These are phyloP conservation scores for Saccharomycopsis capsularis DNA, from an alignment of 805 yeast species.

Conservation along the genomic window DNA sequence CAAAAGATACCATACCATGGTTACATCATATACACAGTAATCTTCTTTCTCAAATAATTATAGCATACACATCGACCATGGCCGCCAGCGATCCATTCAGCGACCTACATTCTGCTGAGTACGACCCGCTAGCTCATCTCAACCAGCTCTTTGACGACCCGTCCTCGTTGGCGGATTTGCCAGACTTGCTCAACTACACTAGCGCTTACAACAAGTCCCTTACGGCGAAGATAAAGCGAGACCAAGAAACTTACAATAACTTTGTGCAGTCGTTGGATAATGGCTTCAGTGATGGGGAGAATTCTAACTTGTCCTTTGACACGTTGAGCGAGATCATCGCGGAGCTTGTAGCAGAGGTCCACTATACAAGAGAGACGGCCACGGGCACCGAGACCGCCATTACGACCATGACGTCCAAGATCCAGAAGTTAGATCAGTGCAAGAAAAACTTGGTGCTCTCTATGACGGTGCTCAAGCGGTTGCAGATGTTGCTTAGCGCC, in stretches of 20 bases:
- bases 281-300: slow-evolving; percentile 21
- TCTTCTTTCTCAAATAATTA: no score
- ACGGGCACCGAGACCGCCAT: slow-evolving; percentile 53
- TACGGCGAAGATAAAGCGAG: slow-evolving; percentile 38
- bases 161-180: slow-evolving; percentile 43
- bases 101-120: slow-evolving; percentile 30
- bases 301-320: slow-evolving; percentile 15
- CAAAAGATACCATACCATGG: no score
- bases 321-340: not conserved
- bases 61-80: no score
- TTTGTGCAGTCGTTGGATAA: slow-evolving; percentile 6
- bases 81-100: not conserved
- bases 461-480: slow-evolving; percentile 78
- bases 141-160: slow-evolving; percentile 45
- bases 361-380: slow-evolving; percentile 43
- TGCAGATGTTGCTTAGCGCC: slow-evolving; percentile 79
- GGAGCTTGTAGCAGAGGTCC: slow-evolving; percentile 27
- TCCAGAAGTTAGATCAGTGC: slow-evolving; percentile 70
- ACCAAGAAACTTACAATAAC: slow-evolving; percentile 23
- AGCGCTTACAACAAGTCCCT: slow-evolving; percentile 44
- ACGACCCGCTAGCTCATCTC: slow-evolving; percentile 51
- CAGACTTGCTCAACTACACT: slow-evolving; percentile 43
- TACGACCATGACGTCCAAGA: slow-evolving; percentile 64
- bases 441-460: slow-evolving; percentile 78
- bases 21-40: no score